Evolutionary conservation across 2,329 filamentous ascomycete genomes (phyloP).

Genomic region (Endocalyx cinctus): DNA sequence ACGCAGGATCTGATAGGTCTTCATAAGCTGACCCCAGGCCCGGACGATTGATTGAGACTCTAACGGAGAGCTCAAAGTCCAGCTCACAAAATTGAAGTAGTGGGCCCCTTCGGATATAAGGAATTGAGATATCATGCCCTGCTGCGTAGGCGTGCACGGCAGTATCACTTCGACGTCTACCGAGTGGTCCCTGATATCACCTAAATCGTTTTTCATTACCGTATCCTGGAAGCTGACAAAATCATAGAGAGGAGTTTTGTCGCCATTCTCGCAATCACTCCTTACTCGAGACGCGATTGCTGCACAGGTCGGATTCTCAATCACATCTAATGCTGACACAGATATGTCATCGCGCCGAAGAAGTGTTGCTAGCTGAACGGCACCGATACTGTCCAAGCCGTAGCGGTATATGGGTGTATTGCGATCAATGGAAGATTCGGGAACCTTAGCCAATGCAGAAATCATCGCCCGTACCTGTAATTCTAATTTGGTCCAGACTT

Average conservation of each 20-base stretch:
- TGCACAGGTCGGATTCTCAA: conserved; percentile 54
- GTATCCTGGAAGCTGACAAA: conserved; percentile 33
- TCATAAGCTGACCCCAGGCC: conserved; percentile 56
- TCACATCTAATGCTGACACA: conserved; percentile 67
- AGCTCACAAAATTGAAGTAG: conserved; percentile 72
- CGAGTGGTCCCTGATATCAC: conserved; percentile 10
- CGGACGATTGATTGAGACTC: conserved; percentile 36
- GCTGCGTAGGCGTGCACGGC: conserved; percentile 77
- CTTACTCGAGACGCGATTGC: conserved; percentile 20
- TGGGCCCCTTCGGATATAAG: conserved; percentile 59
- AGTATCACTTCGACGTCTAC: conserved; percentile 52
- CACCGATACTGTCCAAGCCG: conserved; percentile 89
- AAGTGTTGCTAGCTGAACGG: conserved; percentile 67
- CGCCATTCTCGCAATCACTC: neutral
- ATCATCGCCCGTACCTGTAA: conserved; percentile 50
- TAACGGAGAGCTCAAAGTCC: conserved; percentile 40
- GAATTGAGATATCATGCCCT: conserved; percentile 74
- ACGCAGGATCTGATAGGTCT: conserved; percentile 66
- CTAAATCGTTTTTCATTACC: conserved; percentile 24
- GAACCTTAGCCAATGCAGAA: conserved; percentile 51
- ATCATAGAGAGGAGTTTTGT: conserved; percentile 28
- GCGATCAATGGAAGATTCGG: conserved; percentile 45
- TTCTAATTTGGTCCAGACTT: conserved; percentile 37
- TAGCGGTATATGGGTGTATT: conserved; percentile 76
- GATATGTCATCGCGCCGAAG: conserved; percentile 56